A percentile compares a stretch with the other conserved stretches of the same genome.
These are phyloP conservation scores for Zygotorulaspora sp. DNA, from an alignment of 805 yeast species.

Conservation along the genomic window DNA sequence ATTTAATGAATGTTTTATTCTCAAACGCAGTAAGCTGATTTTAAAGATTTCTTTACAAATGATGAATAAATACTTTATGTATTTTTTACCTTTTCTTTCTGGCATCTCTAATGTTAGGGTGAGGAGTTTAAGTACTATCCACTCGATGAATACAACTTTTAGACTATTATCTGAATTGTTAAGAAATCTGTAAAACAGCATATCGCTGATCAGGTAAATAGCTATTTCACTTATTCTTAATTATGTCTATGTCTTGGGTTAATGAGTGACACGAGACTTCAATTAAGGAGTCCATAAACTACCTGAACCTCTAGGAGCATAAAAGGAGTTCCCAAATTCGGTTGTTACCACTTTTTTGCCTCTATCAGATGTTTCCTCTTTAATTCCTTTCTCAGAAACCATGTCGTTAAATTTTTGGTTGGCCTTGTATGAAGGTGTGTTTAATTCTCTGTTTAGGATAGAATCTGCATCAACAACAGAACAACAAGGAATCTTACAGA, in stretches of 20 bases:
- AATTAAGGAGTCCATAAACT: conserved; percentile 53
- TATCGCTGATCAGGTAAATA: too few relatives aligned
- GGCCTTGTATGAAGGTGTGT: conserved; percentile 23
- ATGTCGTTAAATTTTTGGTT: conserved; percentile 25
- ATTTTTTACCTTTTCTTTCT: conserved; percentile 53
- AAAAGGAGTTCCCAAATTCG: conserved; percentile 44
- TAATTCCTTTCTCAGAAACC: conserved; percentile 20
- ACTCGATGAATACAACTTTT: conserved; percentile 74
- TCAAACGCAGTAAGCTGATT: conserved; percentile 24
- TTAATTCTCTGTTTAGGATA: conserved; percentile 23
- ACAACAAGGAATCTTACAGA: conserved; percentile 47
- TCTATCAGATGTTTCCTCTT: conserved; percentile 16
- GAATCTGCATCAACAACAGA: conserved; percentile 31
- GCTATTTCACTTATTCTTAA: too few relatives aligned
- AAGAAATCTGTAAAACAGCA: neutral
- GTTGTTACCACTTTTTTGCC: conserved; percentile 41
- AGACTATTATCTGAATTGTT: conserved; percentile 58
- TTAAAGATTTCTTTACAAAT: conserved; percentile 53
- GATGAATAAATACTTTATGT: conserved; percentile 26
- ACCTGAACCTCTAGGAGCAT: conserved; percentile 60
- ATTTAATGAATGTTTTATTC: conserved; percentile 7
- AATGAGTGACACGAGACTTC: too few relatives aligned
- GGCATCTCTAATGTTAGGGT: conserved; percentile 92
- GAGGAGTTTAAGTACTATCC: conserved; percentile 44
- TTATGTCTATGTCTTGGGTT: too few relatives aligned